Conservation (phyloP, 139 green algal species). For the Prasinococcaceae sp. region DNA sequence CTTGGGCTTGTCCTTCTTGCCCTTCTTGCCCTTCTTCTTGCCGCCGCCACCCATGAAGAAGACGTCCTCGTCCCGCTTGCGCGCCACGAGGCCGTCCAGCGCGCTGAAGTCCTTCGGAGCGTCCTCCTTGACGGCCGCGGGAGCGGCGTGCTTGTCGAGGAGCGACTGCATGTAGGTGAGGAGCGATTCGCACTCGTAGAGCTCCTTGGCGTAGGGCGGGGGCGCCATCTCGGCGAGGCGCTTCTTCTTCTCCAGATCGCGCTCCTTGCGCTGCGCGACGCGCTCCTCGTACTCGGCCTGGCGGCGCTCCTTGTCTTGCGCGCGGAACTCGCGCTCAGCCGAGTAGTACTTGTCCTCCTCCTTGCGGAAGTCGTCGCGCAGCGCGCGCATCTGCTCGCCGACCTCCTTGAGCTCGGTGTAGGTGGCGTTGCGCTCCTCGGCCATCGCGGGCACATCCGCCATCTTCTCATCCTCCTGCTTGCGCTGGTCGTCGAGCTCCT, state of each 20-base stretch:
- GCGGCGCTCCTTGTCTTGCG: constrained; percentile 12
- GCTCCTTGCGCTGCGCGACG: constrained; percentile 17
- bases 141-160: no score
- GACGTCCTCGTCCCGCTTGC: no score
- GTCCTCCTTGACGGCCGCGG: no score
- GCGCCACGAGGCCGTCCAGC: no score
- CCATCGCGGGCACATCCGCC: constrained; percentile 25
- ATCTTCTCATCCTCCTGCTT: constrained; percentile 18
- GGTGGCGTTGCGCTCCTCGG: constrained; percentile 28
- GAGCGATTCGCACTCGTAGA: constrained; percentile 26
- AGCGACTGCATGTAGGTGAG: constrained; percentile 17
- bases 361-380: constrained; percentile 25
- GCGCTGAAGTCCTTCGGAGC: no score
- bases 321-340: constrained; percentile 15
- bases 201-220: constrained; percentile 38
- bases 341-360: constrained; percentile 36
- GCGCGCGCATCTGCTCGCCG: constrained; percentile 18
- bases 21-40: no score
- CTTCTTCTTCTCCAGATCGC: constrained; percentile 19
- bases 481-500: constrained; percentile 16
- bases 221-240: constrained; percentile 23
- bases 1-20: no score
- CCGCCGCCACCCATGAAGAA: no score
- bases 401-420: constrained; percentile 29
- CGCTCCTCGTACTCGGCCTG: constrained; percentile 21